Evolutionary conservation across 257 asterid species (phyloP).

Genomic region (Voacanga thouarsii): DNA sequence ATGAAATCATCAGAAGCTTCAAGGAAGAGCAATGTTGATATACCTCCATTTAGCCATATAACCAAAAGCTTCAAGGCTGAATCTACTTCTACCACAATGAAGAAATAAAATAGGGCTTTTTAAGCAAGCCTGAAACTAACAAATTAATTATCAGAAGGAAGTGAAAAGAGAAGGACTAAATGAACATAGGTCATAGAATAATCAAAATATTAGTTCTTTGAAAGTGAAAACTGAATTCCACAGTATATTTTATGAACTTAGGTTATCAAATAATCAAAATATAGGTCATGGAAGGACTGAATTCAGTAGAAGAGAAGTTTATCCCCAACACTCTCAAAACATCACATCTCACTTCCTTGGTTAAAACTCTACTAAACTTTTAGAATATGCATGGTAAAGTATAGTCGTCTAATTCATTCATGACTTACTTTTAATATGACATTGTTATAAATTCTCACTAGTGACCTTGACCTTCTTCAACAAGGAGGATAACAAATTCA

Average conservation of each 20-base stretch:
- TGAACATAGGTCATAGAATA: constrained; percentile 3
- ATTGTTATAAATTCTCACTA: too few relatives aligned
- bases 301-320: too few relatives aligned
- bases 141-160: constrained; percentile 18
- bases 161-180: constrained; percentile 8
- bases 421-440: too few relatives aligned
- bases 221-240: too few relatives aligned
- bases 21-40: background rate
- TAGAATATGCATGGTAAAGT: background rate
- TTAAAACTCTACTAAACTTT: background rate
- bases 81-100: constrained; percentile 55
- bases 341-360: background rate
- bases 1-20: background rate
- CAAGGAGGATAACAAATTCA: too few relatives aligned
- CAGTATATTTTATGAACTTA: too few relatives aligned
- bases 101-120: constrained; percentile 58
- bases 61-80: constrained; percentile 57
- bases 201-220: constrained; percentile 24
- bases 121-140: constrained; percentile 23
- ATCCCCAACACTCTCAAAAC: too few relatives aligned
- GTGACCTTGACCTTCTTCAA: too few relatives aligned
- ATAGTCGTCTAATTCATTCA: too few relatives aligned
- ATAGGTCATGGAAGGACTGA: too few relatives aligned
- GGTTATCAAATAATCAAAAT: too few relatives aligned
- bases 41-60: constrained; percentile 76